Conservation (phyloP, 768 basidiomycete genomes). For the Boletus rubroflammeus region DNA sequence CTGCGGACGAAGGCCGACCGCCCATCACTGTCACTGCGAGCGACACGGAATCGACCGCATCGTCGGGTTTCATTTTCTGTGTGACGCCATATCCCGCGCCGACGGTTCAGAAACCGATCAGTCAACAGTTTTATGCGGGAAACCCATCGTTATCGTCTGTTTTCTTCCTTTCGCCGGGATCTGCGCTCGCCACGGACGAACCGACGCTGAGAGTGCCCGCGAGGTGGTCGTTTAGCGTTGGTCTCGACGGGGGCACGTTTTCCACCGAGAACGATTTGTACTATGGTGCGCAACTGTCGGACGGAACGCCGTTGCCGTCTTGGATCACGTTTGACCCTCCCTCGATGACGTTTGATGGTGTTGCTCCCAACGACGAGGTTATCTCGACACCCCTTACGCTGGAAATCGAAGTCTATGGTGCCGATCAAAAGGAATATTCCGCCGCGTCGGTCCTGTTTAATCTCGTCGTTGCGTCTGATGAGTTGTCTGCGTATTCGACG, state of each 20-base stretch:
- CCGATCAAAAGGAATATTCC: conserved; percentile 71
- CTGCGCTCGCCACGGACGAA: conserved; percentile 47
- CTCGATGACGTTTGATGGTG: conserved; percentile 74
- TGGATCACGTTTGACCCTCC: conserved; percentile 73
- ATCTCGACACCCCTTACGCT: conserved; percentile 41
- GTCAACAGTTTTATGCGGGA: conserved; percentile 54
- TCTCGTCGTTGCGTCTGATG: conserved; percentile 64
- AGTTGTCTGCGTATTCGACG: conserved; percentile 48
- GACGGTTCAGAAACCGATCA: conserved; percentile 48
- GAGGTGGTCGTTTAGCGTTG: conserved; percentile 88
- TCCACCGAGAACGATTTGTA: conserved; percentile 43
- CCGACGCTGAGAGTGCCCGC: conserved; percentile 72
- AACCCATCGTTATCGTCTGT: conserved; percentile 76
- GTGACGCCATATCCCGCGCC: conserved; percentile 56
- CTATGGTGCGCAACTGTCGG: conserved; percentile 60
- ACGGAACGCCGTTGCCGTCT: conserved; percentile 67
- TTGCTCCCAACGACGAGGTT: conserved; percentile 52
- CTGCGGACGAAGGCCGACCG: conserved; percentile 58
- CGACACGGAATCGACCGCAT: conserved; percentile 48
- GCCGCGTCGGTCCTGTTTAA: conserved; percentile 58
- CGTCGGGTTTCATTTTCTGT: conserved; percentile 52
- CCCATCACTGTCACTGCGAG: conserved; percentile 62
- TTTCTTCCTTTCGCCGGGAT: conserved; percentile 57
- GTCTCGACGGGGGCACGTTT: conserved; percentile 68
- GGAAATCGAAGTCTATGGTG: conserved; percentile 59